Conservation (phyloP, 2,329 filamentous ascomycete genomes). For the Colletotrichum orbiculare region DNA sequence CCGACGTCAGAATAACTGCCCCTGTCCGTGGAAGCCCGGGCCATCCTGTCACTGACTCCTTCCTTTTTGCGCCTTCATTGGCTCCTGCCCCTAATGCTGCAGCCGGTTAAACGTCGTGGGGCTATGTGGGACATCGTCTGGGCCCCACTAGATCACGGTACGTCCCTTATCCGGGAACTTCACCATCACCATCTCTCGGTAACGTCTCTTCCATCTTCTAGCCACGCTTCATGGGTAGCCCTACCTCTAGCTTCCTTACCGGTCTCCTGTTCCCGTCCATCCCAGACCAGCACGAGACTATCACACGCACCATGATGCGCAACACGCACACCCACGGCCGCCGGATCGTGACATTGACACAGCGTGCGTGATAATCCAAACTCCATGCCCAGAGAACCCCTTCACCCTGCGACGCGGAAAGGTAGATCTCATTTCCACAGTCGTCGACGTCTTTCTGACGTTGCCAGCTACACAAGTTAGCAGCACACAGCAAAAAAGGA, state of each 20-base stretch:
- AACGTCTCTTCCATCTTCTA: slow-evolving; percentile 27
- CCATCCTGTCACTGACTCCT: slow-evolving; percentile 24
- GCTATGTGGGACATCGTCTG: background rate
- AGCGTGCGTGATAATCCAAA: slow-evolving; percentile 22
- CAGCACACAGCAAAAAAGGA: slow-evolving; percentile 4
- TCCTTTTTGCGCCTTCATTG: slow-evolving; percentile 3
- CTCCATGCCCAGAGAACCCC: slow-evolving; percentile 3
- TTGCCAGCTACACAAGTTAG: slow-evolving; percentile 11
- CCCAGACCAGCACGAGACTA: slow-evolving; percentile 28
- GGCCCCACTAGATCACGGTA: background rate
- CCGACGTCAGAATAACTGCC: slow-evolving; percentile 31
- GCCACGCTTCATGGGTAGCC: slow-evolving; percentile 14
- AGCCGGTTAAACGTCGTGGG: background rate
- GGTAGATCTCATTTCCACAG: slow-evolving; percentile 26
- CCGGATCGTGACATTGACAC: slow-evolving; percentile 1
- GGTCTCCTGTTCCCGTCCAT: slow-evolving; percentile 27
- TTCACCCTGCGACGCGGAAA: slow-evolving; percentile 22
- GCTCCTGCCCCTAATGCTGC: background rate
- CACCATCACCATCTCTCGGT: slow-evolving; percentile 35
- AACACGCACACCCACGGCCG: background rate
- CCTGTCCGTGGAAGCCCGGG: slow-evolving; percentile 26
- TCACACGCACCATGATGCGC: slow-evolving; percentile 11
- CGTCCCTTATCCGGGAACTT: slow-evolving; percentile 12
- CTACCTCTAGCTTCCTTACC: slow-evolving; percentile 6
- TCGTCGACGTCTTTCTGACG: slow-evolving; percentile 17